These are phyloP conservation scores for Trichoderma gracile DNA, from an alignment of 2,329 filamentous ascomycete genomes.

Conservation along the genomic window DNA sequence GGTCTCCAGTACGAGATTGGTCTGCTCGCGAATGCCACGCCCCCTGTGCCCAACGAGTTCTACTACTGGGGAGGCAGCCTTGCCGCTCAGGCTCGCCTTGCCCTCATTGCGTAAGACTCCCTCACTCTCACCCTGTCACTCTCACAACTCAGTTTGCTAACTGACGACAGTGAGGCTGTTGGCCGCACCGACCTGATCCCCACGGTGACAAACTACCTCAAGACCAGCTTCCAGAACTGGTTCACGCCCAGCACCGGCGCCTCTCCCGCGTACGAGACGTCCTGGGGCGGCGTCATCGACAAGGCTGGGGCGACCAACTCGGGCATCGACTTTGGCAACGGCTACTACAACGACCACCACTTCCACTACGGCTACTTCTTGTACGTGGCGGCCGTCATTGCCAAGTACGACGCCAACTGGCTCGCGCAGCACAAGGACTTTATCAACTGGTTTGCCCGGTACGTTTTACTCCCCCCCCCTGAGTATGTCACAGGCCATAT, in stretches of 20 bases:
- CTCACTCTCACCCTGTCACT: neutral
- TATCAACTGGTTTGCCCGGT: slow-evolving; percentile 33
- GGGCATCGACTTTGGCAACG: slow-evolving; percentile 34
- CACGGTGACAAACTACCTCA: slow-evolving; percentile 29
- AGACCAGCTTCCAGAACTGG: slow-evolving; percentile 32
- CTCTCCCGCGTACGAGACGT: slow-evolving; percentile 31
- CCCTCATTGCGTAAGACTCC: slow-evolving; percentile 32
- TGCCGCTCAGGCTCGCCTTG: slow-evolving; percentile 30
- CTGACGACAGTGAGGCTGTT: slow-evolving; percentile 28
- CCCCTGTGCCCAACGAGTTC: slow-evolving; percentile 31
- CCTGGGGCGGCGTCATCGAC: slow-evolving; percentile 33
- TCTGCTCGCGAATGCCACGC: slow-evolving; percentile 27
- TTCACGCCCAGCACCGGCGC: slow-evolving; percentile 28
- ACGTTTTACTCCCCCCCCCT: neutral
- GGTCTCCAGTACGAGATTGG: slow-evolving; percentile 32
- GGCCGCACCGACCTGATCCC: slow-evolving; percentile 30
- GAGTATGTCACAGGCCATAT: no score
- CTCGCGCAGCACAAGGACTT: slow-evolving; percentile 32
- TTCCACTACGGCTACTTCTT: slow-evolving; percentile 37
- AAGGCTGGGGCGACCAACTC: slow-evolving; percentile 30
- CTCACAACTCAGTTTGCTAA: no score
- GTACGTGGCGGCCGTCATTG: slow-evolving; percentile 33
- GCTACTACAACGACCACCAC: slow-evolving; percentile 36
- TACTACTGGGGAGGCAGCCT: slow-evolving; percentile 33
- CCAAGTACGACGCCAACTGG: slow-evolving; percentile 31